Evolutionary conservation across 768 basidiomycete genomes (phyloP), one percentile per base, ranked within the genome.

Genomic region (Serpula lacrymans): DNA sequence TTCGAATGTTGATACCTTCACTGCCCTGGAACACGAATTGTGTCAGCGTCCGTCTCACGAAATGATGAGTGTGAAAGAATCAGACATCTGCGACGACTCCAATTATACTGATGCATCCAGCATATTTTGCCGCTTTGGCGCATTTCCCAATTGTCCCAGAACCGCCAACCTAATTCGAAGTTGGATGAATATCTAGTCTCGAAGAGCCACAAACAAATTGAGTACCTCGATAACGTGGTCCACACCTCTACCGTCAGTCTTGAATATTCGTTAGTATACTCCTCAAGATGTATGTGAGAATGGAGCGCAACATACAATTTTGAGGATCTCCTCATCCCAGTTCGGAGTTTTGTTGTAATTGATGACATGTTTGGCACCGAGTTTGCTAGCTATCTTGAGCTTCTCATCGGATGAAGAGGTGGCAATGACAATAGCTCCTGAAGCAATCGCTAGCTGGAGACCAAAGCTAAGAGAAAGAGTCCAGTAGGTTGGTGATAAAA

Each of bases 391-490:
- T 21, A 72, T 46, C 44, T 72, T 65, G 12, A 83, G 65, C 50
- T 86, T 87, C 34, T 71, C 68, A 48, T 84, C 79, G 0, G 78
- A 79, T 1, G 80, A 83, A 1, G 82, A 84, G 0, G 82, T 85
- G 20, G 71, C 69, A 48, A 87, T 82, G 42, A 83, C 80, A 1
- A 60, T 72, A 2, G 81, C 82, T 25, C 82, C 82, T 6, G 76
- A 68, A 2, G 78, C 75, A 30, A 79, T 69, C 2, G 82, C 81
- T 32, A 86, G 59, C 57, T 84, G 78, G 3, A 75, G 60, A 3
- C 67, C 81, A 49, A 77, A 81, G 28, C 78, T 74, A 31, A 47
- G 47, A 5, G 55, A 48, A 26, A 52, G 48, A 12, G 48, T 54
- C 56, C 1, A n/a, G 31, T 38, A 21, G 21, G 29, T 33, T 18